Conservation (phyloP, 2,329 filamentous ascomycete species). For the Chalaropsis ovoidea region DNA sequence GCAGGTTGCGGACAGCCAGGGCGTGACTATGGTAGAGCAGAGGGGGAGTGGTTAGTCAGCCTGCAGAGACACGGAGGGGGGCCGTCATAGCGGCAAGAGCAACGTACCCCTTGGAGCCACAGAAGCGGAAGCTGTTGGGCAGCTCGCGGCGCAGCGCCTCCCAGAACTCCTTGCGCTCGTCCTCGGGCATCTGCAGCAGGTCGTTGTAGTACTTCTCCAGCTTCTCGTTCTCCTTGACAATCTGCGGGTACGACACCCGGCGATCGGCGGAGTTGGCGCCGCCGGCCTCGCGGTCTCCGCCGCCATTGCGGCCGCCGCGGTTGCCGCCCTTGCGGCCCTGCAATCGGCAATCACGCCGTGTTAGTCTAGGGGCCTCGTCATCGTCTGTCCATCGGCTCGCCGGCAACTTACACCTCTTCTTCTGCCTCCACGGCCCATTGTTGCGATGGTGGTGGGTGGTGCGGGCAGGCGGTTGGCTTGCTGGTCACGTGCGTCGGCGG, state of each 20-base stretch:
- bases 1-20: conserved; percentile 77
- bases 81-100: neutral
- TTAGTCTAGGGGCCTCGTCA: neutral
- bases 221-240: conserved; percentile 70
- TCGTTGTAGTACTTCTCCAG: conserved; percentile 81
- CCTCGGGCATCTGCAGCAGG: conserved; percentile 62
- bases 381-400: neutral
- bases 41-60: neutral
- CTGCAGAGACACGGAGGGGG: neutral
- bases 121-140: conserved; percentile 96
- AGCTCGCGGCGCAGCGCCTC: conserved; percentile 69
- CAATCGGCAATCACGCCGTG: neutral
- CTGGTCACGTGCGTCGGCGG: too few relatives aligned
- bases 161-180: conserved; percentile 78
- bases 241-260: conserved; percentile 26
- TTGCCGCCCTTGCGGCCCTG: conserved; percentile 24
- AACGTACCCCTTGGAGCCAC: conserved; percentile 75
- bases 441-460: neutral
- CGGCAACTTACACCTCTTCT: conserved; percentile 24
- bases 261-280: conserved; percentile 17
- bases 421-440: conserved; percentile 25
- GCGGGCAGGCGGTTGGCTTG: too few relatives aligned
- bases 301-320: conserved; percentile 23
- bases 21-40: conserved; percentile 54
- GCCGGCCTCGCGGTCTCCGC: conserved; percentile 17